phyloP scores from a whole-genome alignment of 352 stramenopile genomes.

The Aphanomyces cochlioides region DNA sequence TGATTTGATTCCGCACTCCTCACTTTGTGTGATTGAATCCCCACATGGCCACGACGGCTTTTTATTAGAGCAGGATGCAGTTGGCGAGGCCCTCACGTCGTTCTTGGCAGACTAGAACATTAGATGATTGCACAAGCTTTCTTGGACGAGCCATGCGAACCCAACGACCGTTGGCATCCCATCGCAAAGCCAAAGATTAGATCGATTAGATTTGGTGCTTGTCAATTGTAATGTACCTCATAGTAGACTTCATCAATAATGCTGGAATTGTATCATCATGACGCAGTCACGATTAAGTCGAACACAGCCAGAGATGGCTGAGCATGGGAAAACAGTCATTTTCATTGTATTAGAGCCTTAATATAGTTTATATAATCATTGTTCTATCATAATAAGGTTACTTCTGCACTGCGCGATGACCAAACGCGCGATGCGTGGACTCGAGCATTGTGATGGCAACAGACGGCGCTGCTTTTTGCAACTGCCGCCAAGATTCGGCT shows the following conservation, averaged over 20 bases:
- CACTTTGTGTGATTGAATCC: conserved; percentile 87
- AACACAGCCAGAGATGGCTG: too few relatives aligned
- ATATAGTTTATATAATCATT: too few relatives aligned
- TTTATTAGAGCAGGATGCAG: conserved; percentile 93
- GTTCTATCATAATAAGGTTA: too few relatives aligned
- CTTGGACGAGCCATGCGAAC: background rate
- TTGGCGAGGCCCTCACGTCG: conserved; percentile 57
- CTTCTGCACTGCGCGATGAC: too few relatives aligned
- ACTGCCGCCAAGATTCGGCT: background rate
- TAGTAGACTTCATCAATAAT: too few relatives aligned
- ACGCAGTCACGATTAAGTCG: too few relatives aligned
- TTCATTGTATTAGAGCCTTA: too few relatives aligned
- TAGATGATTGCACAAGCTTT: background rate
- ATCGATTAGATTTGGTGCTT: too few relatives aligned
- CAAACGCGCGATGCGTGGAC: background rate
- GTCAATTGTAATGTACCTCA: too few relatives aligned
- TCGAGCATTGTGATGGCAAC: background rate
- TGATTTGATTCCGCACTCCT: conserved; percentile 67
- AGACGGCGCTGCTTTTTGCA: background rate
- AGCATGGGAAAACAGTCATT: too few relatives aligned
- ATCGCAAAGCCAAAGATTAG: too few relatives aligned
- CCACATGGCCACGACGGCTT: conserved; percentile 95
- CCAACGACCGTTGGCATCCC: background rate
- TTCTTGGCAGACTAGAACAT: conserved; percentile 43
- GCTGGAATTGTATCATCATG: too few relatives aligned